Percentiles rank a stretch among this genome's conserved stretches.
These are phyloP conservation scores for Oryza officinalis DNA, from an alignment of 176 grass and related monocot species.

Conservation along the genomic window DNA sequence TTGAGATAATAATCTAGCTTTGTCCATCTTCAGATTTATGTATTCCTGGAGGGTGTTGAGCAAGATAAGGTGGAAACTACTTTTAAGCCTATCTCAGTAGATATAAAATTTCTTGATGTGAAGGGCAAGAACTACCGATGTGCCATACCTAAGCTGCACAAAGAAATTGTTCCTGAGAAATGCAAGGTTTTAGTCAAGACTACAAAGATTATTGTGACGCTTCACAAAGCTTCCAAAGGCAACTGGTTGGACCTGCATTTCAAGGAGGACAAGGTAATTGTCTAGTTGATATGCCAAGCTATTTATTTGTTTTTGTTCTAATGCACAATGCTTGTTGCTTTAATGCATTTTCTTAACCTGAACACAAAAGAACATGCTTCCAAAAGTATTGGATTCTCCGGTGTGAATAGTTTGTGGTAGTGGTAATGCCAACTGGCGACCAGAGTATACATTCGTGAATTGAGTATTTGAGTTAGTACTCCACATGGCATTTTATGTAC, in stretches of 20 bases:
- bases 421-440: not conserved
- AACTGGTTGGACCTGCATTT: slow-evolving; percentile 81
- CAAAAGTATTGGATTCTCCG: not conserved
- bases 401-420: not conserved
- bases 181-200: slow-evolving; percentile 82
- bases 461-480: not conserved
- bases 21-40: slow-evolving; percentile 52
- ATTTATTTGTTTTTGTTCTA: not conserved
- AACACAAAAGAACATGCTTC: not conserved
- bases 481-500: not conserved
- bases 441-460: not conserved
- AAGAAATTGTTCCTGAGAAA: slow-evolving; percentile 89
- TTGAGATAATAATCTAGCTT: slow-evolving; percentile 23
- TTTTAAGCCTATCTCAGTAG: slow-evolving; percentile 68
- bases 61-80: slow-evolving; percentile 66
- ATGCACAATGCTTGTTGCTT: not conserved
- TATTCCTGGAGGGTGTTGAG: slow-evolving; percentile 67
- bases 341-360: not conserved
- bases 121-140: slow-evolving; percentile 85
- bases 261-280: slow-evolving; percentile 86
- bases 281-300: not conserved
- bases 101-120: slow-evolving; percentile 85
- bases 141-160: slow-evolving; percentile 76
- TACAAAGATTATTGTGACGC: slow-evolving; percentile 64
- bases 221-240: slow-evolving; percentile 75